Percentiles rank a stretch among this genome's conserved stretches.
phyloP scores from a whole-genome alignment of 495 filamentous ascomycete species.

The Rusavskia elegans region DNA sequence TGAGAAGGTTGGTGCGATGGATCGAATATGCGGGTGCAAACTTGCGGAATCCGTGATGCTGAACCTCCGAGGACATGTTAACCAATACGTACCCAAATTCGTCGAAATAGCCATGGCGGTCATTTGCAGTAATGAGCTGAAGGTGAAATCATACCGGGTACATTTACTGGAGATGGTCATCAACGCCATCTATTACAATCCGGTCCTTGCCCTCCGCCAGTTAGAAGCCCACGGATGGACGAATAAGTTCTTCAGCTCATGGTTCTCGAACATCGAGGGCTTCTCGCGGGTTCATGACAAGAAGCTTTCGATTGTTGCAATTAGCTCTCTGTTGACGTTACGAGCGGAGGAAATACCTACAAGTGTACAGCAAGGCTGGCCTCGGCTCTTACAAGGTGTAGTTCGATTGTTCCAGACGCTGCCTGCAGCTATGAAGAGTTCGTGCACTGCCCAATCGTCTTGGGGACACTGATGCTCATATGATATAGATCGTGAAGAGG shows the following conservation, averaged over 20 bases:
- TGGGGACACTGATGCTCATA: not conserved
- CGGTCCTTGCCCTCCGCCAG: conserved; percentile 61
- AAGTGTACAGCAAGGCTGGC: conserved; percentile 92
- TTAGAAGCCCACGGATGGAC: conserved; percentile 88
- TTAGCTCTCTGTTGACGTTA: conserved; percentile 66
- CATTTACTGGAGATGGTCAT: conserved; percentile 99
- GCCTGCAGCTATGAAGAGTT: conserved; percentile 71
- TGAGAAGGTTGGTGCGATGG: conserved; percentile 82
- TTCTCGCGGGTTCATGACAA: conserved; percentile 95
- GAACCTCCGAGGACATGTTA: conserved; percentile 78
- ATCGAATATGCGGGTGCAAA: conserved; percentile 98
- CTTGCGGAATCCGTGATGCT: conserved; percentile 94
- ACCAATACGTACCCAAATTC: conserved; percentile 74
- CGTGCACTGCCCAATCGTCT: conserved; percentile 8
- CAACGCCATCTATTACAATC: conserved; percentile 96
- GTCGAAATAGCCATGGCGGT: conserved; percentile 75
- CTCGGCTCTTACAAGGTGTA: conserved; percentile 81
- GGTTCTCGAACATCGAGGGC: conserved; percentile 91
- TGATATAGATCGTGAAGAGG: conserved; percentile 63
- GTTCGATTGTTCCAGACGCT: conserved; percentile 83
- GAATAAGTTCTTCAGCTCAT: conserved; percentile 97
- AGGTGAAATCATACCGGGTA: conserved; percentile 79
- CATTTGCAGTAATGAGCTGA: conserved; percentile 53
- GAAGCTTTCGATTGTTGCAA: conserved; percentile 90
- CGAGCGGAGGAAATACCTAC: conserved; percentile 60